Conservation (phyloP, 306 rosid genomes). For the Cicer chorassanicum region DNA sequence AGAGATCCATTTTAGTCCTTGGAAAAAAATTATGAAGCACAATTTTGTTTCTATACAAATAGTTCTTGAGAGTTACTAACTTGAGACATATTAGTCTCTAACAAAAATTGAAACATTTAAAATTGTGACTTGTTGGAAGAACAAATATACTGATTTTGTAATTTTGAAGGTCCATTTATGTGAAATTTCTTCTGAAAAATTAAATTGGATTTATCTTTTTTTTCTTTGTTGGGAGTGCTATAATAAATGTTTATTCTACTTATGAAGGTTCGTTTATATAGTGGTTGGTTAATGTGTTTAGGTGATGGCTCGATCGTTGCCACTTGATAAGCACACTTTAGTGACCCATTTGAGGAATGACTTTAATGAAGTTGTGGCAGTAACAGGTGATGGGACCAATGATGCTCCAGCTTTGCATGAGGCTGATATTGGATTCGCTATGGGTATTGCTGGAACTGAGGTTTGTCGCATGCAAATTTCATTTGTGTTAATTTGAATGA, state of each 20-base stretch:
- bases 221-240: background rate
- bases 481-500: no score
- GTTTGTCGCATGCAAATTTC: conserved; percentile 48
- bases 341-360: conserved; percentile 68
- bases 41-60: no score
- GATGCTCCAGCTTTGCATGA: conserved; percentile 95
- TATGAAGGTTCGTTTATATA: background rate
- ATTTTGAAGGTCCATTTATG: background rate
- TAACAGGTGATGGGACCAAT: conserved; percentile 93
- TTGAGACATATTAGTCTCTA: background rate
- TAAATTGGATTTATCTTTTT: background rate
- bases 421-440: conserved; percentile 93
- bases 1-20: background rate
- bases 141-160: background rate
- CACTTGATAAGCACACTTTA: conserved; percentile 86
- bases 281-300: conserved; percentile 44
- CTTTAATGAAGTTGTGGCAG: conserved; percentile 84
- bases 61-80: no score
- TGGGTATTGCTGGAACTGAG: conserved; percentile 99
- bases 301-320: conserved; percentile 97
- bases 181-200: background rate
- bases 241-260: background rate
- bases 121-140: background rate
- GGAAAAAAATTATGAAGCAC: no score
- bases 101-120: background rate